Percentiles rank a stretch among this genome's conserved stretches.
phyloP scores from a whole-genome alignment of 805 yeast genomes.

The Saccharomyces jurei region DNA sequence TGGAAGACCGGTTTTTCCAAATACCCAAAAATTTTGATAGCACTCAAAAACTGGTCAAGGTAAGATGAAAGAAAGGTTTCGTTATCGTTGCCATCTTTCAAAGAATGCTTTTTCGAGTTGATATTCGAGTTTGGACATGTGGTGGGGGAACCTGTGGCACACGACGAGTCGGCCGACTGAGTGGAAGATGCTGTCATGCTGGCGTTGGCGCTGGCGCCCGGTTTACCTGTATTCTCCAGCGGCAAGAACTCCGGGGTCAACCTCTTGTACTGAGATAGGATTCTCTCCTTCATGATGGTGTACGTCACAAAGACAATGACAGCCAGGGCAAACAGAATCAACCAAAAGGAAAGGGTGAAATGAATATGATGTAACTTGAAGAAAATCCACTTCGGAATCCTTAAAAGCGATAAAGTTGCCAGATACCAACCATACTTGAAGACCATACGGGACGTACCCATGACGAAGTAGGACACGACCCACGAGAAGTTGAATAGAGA shows the following conservation, averaged over 20 bases:
- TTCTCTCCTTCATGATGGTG: constrained; percentile 15
- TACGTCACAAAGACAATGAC: constrained; percentile 12
- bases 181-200: neutral
- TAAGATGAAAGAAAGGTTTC: constrained; percentile 44
- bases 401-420: constrained; percentile 8
- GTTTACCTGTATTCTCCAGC: neutral
- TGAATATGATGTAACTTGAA: constrained; percentile 10
- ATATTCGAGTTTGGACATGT: neutral
- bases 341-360: constrained; percentile 16
- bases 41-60: constrained; percentile 81
- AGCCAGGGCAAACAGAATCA: constrained; percentile 8
- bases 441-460: neutral
- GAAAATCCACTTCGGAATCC: constrained; percentile 14
- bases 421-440: constrained; percentile 2
- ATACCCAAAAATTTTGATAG: constrained; percentile 90
- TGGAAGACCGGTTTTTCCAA: constrained; percentile 85
- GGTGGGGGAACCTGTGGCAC: neutral
- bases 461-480: neutral
- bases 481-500: neutral
- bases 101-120: neutral
- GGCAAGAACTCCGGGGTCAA: constrained; percentile 13
- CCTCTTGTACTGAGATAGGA: constrained; percentile 23
- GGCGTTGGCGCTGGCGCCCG: neutral
- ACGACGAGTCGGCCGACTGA: neutral
- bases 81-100: constrained; percentile 6